A percentile compares a stretch with the other conserved stretches of the same genome.
phyloP scores from a whole-genome alignment of 768 basidiomycete species.

The Scleroderma bovista region DNA sequence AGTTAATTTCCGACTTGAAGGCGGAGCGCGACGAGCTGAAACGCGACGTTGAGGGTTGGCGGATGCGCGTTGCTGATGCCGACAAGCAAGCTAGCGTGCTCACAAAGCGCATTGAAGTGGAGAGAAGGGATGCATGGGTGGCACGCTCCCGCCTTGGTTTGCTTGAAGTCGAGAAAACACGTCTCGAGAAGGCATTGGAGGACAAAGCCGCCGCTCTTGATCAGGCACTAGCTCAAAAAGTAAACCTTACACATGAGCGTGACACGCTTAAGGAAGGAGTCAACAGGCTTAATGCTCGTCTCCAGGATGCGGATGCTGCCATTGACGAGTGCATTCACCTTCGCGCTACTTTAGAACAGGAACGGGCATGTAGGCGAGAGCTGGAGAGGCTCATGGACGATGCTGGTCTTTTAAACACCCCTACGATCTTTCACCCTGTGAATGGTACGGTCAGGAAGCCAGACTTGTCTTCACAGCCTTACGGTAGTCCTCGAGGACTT shows the following conservation, averaged over 20 bases:
- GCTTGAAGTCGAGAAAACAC: slow-evolving; percentile 62
- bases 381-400: slow-evolving; percentile 51
- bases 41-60: slow-evolving; percentile 86
- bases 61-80: slow-evolving; percentile 66
- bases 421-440: slow-evolving; percentile 27
- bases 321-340: slow-evolving; percentile 24
- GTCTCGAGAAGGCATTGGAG: slow-evolving; percentile 45
- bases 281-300: slow-evolving; percentile 24
- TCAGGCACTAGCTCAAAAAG: slow-evolving; percentile 24
- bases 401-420: slow-evolving; percentile 39
- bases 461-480: slow-evolving; percentile 16
- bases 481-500: slow-evolving; percentile 39
- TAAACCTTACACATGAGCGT: slow-evolving; percentile 21
- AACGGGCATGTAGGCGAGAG: slow-evolving; percentile 37
- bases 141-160: slow-evolving; percentile 67
- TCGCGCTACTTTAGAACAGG: slow-evolving; percentile 32
- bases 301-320: slow-evolving; percentile 22
- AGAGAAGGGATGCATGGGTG: slow-evolving; percentile 79
- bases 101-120: slow-evolving; percentile 64
- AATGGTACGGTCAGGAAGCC: slow-evolving; percentile 12
- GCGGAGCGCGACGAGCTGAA: slow-evolving; percentile 86
- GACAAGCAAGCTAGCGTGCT: slow-evolving; percentile 67
- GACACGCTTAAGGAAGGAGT: slow-evolving; percentile 26
- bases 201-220: slow-evolving; percentile 27
- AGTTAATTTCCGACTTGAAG: slow-evolving; percentile 72